These are phyloP conservation scores for Ostreobium quekettii DNA, from an alignment of 139 green algal genomes.

Conservation along the genomic window DNA sequence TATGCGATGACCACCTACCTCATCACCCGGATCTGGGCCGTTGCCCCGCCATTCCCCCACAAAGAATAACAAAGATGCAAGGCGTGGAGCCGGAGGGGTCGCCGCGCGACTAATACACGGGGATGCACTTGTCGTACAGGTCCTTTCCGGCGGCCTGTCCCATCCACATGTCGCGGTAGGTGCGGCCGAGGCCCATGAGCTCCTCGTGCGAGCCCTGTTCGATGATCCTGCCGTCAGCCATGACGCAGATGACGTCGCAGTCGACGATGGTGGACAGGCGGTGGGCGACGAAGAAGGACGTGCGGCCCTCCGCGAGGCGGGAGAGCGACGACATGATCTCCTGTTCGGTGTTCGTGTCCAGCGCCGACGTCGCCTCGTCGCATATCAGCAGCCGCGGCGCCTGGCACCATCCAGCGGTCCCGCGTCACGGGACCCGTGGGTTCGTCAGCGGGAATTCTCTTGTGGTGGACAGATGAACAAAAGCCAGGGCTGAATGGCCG, in stretches of 20 bases:
- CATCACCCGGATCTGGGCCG: no score
- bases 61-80: no score
- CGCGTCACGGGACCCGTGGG: not conserved
- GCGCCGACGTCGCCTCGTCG: conserved; percentile 58
- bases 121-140: no score
- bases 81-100: no score
- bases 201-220: conserved; percentile 46
- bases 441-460: conserved; percentile 58
- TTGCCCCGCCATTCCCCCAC: no score
- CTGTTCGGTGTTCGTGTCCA: conserved; percentile 21
- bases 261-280: conserved; percentile 73
- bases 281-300: conserved; percentile 87
- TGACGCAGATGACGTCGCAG: conserved; percentile 76
- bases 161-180: conserved; percentile 8
- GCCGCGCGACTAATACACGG: no score
- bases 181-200: conserved; percentile 35
- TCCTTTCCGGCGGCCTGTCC: no score
- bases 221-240: conserved; percentile 24
- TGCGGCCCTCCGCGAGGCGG: conserved; percentile 31
- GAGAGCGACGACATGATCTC: conserved; percentile 21
- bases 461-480: no score
- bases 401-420: conserved; percentile 23
- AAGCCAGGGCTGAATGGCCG: no score
- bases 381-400: conserved; percentile 58
- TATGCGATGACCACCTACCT: no score